Conservation (phyloP, 164 flowering plant genomes). For the Magnolia kwangsiensis region DNA sequence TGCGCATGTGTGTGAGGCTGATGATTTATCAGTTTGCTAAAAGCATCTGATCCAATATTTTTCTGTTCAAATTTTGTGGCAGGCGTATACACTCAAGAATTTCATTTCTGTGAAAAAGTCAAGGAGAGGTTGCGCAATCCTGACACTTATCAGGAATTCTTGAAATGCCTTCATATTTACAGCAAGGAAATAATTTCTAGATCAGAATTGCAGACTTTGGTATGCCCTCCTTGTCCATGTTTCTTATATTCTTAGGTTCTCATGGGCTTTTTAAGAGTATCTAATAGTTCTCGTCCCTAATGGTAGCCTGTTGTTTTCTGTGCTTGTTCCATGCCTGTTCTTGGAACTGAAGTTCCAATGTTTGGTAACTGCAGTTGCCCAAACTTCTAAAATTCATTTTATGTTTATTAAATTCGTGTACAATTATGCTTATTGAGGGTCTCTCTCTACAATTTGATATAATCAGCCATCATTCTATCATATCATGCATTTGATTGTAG, state of each 20-base stretch:
- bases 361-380: neutral
- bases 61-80: constrained; percentile 5
- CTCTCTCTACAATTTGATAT: too few relatives aligned
- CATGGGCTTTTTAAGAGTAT: neutral
- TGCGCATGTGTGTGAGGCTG: too few relatives aligned
- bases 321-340: too few relatives aligned
- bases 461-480: too few relatives aligned
- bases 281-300: neutral
- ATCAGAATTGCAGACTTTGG: constrained; percentile 68
- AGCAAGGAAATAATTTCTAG: constrained; percentile 65
- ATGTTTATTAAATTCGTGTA: neutral
- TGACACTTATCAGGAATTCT: constrained; percentile 58
- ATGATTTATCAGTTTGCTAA: too few relatives aligned
- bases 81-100: constrained; percentile 56
- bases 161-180: constrained; percentile 67
- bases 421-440: too few relatives aligned
- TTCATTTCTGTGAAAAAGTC: constrained; percentile 65
- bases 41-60: too few relatives aligned
- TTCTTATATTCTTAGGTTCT: neutral
- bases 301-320: neutral
- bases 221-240: constrained; percentile 25
- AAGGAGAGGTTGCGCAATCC: constrained; percentile 56
- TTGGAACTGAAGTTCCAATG: too few relatives aligned
- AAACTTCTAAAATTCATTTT: neutral
- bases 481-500: too few relatives aligned